Percentiles rank a stretch among this genome's conserved stretches.
phyloP scores from a whole-genome alignment of 176 grass and related monocot genomes.

The Triticum monococcum region DNA sequence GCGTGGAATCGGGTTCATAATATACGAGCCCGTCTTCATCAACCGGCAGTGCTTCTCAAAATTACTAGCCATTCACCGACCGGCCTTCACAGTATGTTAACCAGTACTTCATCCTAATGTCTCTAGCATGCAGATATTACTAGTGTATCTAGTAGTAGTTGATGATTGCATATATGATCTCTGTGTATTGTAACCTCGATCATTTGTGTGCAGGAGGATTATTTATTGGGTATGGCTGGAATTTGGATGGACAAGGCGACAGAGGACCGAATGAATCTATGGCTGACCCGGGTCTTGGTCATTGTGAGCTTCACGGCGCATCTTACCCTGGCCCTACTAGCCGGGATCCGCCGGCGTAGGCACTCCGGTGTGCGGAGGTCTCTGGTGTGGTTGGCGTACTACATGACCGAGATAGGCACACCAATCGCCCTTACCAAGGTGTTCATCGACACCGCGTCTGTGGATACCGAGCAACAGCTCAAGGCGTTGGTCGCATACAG shows the following conservation, averaged over 20 bases:
- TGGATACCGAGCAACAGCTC: too few relatives aligned
- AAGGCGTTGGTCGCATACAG: too few relatives aligned
- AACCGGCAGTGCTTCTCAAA: too few relatives aligned
- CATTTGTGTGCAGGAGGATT: neutral
- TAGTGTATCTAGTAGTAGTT: too few relatives aligned
- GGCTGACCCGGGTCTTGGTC: neutral
- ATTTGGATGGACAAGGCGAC: neutral
- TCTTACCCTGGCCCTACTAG: neutral
- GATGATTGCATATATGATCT: neutral
- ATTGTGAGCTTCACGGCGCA: neutral
- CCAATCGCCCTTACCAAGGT: slow-evolving; percentile 27
- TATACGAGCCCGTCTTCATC: too few relatives aligned
- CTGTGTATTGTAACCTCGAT: neutral
- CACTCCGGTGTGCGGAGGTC: neutral
- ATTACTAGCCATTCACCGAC: too few relatives aligned
- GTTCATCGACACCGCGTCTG: neutral
- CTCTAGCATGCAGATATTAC: too few relatives aligned
- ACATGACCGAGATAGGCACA: slow-evolving; percentile 20
- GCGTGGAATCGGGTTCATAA: too few relatives aligned
- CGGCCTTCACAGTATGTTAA: too few relatives aligned
- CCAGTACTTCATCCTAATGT: too few relatives aligned
- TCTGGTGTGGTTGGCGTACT: slow-evolving; percentile 23
- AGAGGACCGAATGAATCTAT: neutral
- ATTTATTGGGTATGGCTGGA: neutral
- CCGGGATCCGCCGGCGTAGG: neutral